Base-by-base conservation (phyloP, 768 basidiomycete species). In the Pleurotus platypus region DNA sequence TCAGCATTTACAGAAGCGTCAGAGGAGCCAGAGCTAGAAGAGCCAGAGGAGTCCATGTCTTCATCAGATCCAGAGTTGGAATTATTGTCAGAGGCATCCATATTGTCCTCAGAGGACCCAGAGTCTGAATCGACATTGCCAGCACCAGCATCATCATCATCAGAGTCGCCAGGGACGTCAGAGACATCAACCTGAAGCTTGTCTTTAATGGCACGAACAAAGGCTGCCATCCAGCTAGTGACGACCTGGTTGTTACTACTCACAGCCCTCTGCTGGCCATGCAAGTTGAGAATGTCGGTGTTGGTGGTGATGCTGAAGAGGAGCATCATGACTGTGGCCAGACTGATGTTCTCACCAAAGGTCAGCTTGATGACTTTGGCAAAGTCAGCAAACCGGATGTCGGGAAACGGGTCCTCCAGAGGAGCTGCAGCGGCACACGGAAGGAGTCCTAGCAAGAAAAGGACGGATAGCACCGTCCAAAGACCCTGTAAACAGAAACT, bases 221-320 rank as follows among this genome's bases (percentile, higher is more conserved):
- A 24, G n/a, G 46, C 46, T 1, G 16, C 13, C 46, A 48, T 48
- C 46, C 46, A 48, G n/a, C 46, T 24, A 5, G 46, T 48, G 15
- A 48, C 46, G 1, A 18, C 11, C 22, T 24, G 46, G 22, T 18
- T 48, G 46, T 16, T 15, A 15, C 26, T 48, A 18, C 22, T 12
- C 2, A 26, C 15, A 26, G 22, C 46, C 30, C 13, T 39, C 40
- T 56, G 55, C 16, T 43, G 16, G 15, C 40, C 55, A 56, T 56
- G 55, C 18, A 56, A 35, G 35, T 43, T 43, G 26, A 56, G 55
- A 11, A 56, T 12, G 6, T 56, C 43, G 24, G 55, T 22, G 55
- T 56, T 56, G 16, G 12, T 16, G 15, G 43, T 56, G 6, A 56
- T 16, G 55, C 20, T 12, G 22, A 56, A 30, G 20, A 56, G 39